A percentile compares a stretch with the other conserved stretches of the same genome.
These are phyloP conservation scores for Hydnomerulius pinastri DNA, from an alignment of 768 basidiomycete genomes.

Conservation along the genomic window DNA sequence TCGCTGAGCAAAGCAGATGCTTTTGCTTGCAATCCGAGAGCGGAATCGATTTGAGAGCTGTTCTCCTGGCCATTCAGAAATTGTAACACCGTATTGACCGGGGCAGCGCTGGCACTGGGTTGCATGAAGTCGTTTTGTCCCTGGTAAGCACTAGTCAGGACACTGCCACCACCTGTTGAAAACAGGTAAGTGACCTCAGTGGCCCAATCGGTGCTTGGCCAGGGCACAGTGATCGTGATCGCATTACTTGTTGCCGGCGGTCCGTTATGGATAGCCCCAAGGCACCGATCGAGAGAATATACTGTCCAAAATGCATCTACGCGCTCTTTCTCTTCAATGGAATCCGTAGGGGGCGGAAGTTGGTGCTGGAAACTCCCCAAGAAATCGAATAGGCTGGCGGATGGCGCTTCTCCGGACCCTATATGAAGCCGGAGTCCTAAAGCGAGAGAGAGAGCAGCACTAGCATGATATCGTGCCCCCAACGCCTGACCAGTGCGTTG, in stretches of 20 bases:
- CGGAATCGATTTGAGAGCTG: constrained; percentile 8
- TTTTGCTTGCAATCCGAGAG: constrained; percentile 25
- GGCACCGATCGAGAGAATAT: constrained; percentile 36
- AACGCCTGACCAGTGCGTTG: constrained; percentile 58
- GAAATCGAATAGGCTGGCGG: constrained; percentile 10
- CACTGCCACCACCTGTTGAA: constrained; percentile 20
- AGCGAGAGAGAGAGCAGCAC: constrained; percentile 47
- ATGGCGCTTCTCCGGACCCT: constrained; percentile 8
- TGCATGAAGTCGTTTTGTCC: not conserved
- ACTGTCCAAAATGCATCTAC: constrained; percentile 42
- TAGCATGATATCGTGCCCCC: constrained; percentile 60
- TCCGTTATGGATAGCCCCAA: constrained; percentile 30
- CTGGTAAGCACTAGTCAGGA: constrained; percentile 22
- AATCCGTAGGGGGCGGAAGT: constrained; percentile 35
- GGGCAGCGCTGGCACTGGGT: not conserved
- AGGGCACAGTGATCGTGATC: constrained; percentile 38
- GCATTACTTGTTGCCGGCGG: constrained; percentile 30
- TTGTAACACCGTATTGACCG: constrained; percentile 9
- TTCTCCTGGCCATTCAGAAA: constrained; percentile 19
- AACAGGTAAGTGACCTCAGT: constrained; percentile 14
- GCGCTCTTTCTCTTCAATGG: constrained; percentile 38
- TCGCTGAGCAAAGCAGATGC: constrained; percentile 38
- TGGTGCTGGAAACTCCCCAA: not conserved
- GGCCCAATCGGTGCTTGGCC: constrained; percentile 34
- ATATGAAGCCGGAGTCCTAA: constrained; percentile 51